Evolutionary conservation across 2,329 filamentous ascomycete genomes (phyloP).

Genomic region (Akanthomyces lecanii): DNA sequence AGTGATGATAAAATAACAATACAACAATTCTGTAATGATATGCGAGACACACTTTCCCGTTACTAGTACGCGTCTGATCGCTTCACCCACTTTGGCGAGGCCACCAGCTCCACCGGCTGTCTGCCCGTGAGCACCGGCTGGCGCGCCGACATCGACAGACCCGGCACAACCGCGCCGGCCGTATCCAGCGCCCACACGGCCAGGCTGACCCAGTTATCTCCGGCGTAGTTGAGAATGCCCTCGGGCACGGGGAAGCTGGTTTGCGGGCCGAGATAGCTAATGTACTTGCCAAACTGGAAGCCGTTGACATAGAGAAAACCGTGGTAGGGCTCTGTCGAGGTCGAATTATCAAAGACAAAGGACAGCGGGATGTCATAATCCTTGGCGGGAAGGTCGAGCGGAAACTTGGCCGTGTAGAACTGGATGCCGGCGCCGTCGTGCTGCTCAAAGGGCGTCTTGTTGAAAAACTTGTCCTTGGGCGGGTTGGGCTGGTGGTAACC

Average conservation of each 20-base stretch:
- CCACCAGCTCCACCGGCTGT: conserved; percentile 35
- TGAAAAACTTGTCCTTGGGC: conserved; percentile 31
- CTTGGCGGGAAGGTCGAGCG: conserved; percentile 45
- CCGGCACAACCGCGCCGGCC: conserved; percentile 27
- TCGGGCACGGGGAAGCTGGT: conserved; percentile 63
- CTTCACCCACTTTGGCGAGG: conserved; percentile 41
- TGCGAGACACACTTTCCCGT: not conserved
- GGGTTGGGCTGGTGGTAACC: conserved; percentile 52
- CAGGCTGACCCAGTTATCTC: conserved; percentile 62
- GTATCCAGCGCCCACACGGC: conserved; percentile 49
- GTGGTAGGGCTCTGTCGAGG: conserved; percentile 39
- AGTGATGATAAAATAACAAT: not conserved
- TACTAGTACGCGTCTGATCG: conserved; percentile 50
- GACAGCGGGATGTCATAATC: conserved; percentile 53
- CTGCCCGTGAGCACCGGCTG: conserved; percentile 31
- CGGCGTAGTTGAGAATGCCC: conserved; percentile 62
- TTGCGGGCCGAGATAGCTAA: conserved; percentile 66
- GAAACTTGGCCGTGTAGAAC: conserved; percentile 51
- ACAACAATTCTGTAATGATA: not conserved
- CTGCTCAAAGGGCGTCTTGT: conserved; percentile 9
- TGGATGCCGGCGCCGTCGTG: conserved; percentile 43
- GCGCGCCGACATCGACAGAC: conserved; percentile 41
- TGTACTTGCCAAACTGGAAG: conserved; percentile 55
- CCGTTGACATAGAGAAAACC: conserved; percentile 66
- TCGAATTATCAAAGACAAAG: conserved; percentile 47